Evolutionary conservation across 371 early-diverging fungal species (phyloP), one percentile per base, ranked within the genome.

Genomic region (Batrachochytrium dendrobatidis): DNA sequence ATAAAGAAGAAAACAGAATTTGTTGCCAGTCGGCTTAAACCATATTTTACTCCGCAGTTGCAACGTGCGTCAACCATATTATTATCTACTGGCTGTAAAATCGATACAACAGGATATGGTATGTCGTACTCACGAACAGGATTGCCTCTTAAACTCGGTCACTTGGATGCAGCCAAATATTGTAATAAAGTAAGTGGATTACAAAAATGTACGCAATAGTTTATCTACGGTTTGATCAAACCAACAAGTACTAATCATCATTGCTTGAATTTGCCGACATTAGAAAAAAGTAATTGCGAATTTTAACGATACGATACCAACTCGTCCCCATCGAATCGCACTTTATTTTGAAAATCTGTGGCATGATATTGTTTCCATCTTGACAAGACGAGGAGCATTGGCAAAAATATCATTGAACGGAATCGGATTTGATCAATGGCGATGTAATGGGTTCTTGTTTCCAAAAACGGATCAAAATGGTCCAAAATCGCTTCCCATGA

Each of bases 21-120:
- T 51, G 51, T 51, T 3, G 51, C 51, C 12, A 51, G 30, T 2
- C 51, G 51, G n/a, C 51, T 51, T 32, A 51, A 51, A 32, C 51
- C 51, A 7, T 51, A 51, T 32, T 51, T 51, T 24, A 51, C 51
- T n/a, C 18, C 25, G 28, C 51, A 51, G n/a, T 32, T 51, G 24
- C 51, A 51, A 32, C 51, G 51, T 8, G 51, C 51, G 4, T 28
- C 28, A 2, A 32, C n/a, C 3, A 51, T 51, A 30, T 22, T 51
- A 7, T 3, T 51, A 18, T 51, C 51, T 18, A 51, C 25, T 3
- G 51, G 51, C 10, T 51, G 51, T 32, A 51, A 51, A 32, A 51
- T 32, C 7, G 51, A 51, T 32, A 51, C 12, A 3, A n/a, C n/a
- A 3, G 51, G 10, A 4, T 51, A 51, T 32, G 51, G 51, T 32